These are phyloP conservation scores for Ascochyta fabae DNA, from an alignment of 2,329 filamentous ascomycete genomes.

Conservation along the genomic window DNA sequence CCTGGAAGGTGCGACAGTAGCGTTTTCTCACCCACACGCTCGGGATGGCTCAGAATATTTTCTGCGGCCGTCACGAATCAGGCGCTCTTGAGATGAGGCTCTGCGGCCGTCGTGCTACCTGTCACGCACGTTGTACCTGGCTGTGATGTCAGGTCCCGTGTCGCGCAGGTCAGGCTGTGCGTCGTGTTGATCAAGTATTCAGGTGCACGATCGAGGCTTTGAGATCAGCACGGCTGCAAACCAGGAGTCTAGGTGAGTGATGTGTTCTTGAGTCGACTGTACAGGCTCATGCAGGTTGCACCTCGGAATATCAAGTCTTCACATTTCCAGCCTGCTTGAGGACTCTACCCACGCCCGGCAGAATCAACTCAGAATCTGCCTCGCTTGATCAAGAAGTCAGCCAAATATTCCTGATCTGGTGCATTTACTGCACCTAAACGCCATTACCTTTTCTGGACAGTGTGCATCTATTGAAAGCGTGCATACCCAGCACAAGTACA, in stretches of 20 bases:
- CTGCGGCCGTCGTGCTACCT: constrained; percentile 16
- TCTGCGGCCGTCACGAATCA: constrained; percentile 1
- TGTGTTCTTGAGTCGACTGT: not conserved
- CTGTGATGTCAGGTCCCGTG: constrained; percentile 2
- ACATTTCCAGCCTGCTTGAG: not conserved
- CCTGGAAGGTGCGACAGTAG: constrained; percentile 9
- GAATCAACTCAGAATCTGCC: not conserved
- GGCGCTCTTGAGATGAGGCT: constrained; percentile 9
- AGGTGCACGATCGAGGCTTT: not conserved
- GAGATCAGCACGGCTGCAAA: not conserved
- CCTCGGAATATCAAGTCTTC: not conserved
- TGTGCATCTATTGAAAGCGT: constrained; percentile 2
- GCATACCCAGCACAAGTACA: not conserved
- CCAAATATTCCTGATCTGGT: not conserved
- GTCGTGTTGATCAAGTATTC: not conserved
- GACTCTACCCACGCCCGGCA: not conserved
- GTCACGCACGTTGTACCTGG: constrained; percentile 3
- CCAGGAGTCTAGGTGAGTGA: not conserved
- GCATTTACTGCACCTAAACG: not conserved
- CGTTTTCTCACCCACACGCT: not conserved
- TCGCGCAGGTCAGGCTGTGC: not conserved
- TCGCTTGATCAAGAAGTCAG: not conserved
- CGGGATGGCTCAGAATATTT: not conserved
- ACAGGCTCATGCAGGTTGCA: not conserved
- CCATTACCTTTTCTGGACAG: not conserved